These are phyloP conservation scores for Vitis rupestris DNA, from an alignment of 164 flowering plant genomes.

Conservation along the genomic window DNA sequence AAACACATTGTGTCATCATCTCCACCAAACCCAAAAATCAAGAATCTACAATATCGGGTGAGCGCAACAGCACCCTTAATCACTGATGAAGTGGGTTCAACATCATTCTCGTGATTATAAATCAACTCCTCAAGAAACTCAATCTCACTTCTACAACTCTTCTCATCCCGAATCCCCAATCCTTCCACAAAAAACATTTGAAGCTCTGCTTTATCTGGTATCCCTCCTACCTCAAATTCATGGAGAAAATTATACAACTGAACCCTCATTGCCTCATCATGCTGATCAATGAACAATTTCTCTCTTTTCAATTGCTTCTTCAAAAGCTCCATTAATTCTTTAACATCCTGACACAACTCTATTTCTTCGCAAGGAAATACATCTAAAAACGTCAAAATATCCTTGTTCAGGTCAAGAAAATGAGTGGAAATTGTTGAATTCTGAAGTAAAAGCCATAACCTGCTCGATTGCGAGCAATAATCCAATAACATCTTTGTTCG, in stretches of 20 bases:
- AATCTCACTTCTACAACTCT: constrained; percentile 10
- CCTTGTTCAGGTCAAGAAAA: background rate
- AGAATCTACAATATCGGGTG: too few species aligned
- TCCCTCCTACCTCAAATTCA: background rate
- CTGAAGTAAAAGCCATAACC: constrained; percentile 2
- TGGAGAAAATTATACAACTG: background rate
- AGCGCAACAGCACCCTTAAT: too few species aligned
- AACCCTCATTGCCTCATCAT: background rate
- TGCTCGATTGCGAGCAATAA: background rate
- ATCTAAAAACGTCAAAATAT: background rate
- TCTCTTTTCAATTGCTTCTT: background rate
- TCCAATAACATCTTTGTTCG: background rate
- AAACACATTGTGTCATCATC: too few species aligned
- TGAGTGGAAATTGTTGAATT: too few species aligned
- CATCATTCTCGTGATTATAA: too few species aligned
- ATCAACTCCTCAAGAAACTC: constrained; percentile 15
- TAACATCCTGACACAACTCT: background rate
- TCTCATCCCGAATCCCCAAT: constrained; percentile 15
- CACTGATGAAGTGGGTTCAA: too few species aligned
- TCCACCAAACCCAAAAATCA: too few species aligned
- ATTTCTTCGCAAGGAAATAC: background rate
- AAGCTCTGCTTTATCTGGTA: constrained; percentile 7
- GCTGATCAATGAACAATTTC: background rate
- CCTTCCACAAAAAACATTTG: constrained; percentile 6
- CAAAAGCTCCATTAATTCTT: background rate